Conservation (phyloP, 225 moss, liverwort and hornwort species). For the Climacium dendroides region DNA sequence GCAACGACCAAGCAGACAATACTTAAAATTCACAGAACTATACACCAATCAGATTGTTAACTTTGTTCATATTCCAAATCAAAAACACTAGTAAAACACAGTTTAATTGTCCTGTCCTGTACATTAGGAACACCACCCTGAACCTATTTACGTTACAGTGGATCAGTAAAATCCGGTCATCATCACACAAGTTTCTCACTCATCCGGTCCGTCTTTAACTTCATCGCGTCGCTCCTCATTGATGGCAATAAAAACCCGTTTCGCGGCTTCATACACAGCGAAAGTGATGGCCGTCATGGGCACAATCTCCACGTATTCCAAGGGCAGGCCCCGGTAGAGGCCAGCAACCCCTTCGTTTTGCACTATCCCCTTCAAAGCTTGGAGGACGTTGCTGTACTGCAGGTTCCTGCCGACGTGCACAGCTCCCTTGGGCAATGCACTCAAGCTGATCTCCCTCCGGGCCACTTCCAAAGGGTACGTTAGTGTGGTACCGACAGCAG, state of each 20-base stretch:
- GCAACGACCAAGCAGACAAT: not conserved
- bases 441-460: constrained; percentile 56
- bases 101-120: not conserved
- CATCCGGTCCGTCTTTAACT: constrained; percentile 43
- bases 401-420: constrained; percentile 28
- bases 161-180: not conserved
- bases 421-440: constrained; percentile 29
- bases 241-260: constrained; percentile 57
- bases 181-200: not conserved
- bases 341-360: constrained; percentile 35
- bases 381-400: constrained; percentile 46
- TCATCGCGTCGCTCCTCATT: constrained; percentile 65
- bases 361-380: constrained; percentile 55
- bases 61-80: not conserved
- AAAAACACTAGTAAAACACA: not conserved
- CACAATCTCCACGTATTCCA: constrained; percentile 46
- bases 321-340: constrained; percentile 56
- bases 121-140: not conserved
- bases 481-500: constrained; percentile 44
- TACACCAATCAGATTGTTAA: not conserved
- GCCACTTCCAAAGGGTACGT: constrained; percentile 77
- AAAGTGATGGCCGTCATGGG: constrained; percentile 70
- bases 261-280: constrained; percentile 65
- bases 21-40: not conserved
- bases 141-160: not conserved